Percentiles rank a stretch among this genome's conserved stretches.
phyloP scores from a whole-genome alignment of 179 eudicot species.

The Sideroxylon spinosum region DNA sequence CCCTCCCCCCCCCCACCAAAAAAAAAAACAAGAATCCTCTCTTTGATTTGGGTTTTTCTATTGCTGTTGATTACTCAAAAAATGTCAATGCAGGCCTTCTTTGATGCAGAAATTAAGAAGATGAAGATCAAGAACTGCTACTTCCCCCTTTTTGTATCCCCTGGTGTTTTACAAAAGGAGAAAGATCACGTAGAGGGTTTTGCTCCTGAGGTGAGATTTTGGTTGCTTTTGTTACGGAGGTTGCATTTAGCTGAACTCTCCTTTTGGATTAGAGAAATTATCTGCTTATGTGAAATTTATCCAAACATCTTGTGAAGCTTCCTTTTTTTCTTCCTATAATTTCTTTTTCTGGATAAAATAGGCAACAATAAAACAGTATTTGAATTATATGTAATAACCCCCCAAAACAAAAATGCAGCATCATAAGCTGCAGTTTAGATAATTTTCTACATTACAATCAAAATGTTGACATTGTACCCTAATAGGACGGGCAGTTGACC shows the following conservation, averaged over 20 bases:
- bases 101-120: constrained; percentile 73
- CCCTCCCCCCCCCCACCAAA: too few species aligned
- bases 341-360: neutral
- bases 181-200: constrained; percentile 87
- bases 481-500: neutral
- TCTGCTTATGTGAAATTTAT: neutral
- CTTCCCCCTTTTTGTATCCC: constrained; percentile 78
- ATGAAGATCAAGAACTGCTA: constrained; percentile 77
- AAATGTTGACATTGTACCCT: neutral
- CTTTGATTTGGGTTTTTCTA: too few species aligned
- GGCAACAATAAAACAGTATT: too few species aligned
- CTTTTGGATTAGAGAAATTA: neutral
- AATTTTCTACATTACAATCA: neutral
- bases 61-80: too few species aligned
- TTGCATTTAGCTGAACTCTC: neutral
- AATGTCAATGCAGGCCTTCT: constrained; percentile 46
- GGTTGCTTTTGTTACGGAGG: neutral
- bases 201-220: constrained; percentile 72
- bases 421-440: neutral
- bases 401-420: too few species aligned
- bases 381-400: too few species aligned
- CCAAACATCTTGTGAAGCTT: neutral
- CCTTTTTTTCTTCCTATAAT: neutral
- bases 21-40: too few species aligned
- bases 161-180: constrained; percentile 59